Percentiles rank a stretch among this genome's conserved stretches.
These are phyloP conservation scores for Herpetomonas samuelpessoai DNA, from an alignment of 208 protist species.

Conservation along the genomic window DNA sequence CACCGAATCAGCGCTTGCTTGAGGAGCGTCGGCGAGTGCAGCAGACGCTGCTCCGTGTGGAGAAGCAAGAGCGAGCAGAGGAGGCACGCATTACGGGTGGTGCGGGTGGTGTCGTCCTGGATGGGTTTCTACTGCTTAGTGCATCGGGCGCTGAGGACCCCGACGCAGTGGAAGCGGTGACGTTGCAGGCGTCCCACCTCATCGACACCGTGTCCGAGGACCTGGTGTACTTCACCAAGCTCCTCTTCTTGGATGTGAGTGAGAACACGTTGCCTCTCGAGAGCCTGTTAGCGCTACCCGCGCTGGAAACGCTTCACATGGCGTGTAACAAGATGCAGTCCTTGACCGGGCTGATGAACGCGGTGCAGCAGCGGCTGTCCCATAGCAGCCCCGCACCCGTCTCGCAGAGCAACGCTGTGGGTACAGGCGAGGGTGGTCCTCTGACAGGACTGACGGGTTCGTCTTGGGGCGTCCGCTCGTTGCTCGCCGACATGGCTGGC, in stretches of 20 bases:
- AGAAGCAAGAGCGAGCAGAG: constrained; percentile 34
- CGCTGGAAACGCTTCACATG: constrained; percentile 70
- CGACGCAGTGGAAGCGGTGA: constrained; percentile 63
- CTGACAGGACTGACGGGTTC: no score
- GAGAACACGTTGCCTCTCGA: constrained; percentile 72
- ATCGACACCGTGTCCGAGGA: constrained; percentile 66
- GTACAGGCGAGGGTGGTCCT: not conserved
- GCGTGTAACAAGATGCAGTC: constrained; percentile 75
- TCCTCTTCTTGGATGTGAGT: constrained; percentile 78
- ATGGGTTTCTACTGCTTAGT: constrained; percentile 80
- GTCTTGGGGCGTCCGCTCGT: not conserved
- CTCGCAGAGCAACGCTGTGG: not conserved
- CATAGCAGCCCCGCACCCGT: not conserved
- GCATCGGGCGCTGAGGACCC: constrained; percentile 61
- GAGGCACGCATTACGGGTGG: constrained; percentile 27
- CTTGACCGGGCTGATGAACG: constrained; percentile 27
- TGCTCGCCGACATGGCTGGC: not conserved
- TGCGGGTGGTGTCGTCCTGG: constrained; percentile 44
- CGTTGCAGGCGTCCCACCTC: constrained; percentile 63
- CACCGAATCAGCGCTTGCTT: constrained; percentile 35
- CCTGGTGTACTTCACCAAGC: constrained; percentile 59
- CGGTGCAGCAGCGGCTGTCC: constrained; percentile 7
- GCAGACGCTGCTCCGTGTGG: constrained; percentile 34
- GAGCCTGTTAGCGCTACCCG: constrained; percentile 55
- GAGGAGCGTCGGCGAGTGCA: constrained; percentile 44